Percentiles rank a stretch among this genome's conserved stretches.
Conservation (phyloP, 371 early-diverging fungal genomes). For the Circinella umbellata region DNA sequence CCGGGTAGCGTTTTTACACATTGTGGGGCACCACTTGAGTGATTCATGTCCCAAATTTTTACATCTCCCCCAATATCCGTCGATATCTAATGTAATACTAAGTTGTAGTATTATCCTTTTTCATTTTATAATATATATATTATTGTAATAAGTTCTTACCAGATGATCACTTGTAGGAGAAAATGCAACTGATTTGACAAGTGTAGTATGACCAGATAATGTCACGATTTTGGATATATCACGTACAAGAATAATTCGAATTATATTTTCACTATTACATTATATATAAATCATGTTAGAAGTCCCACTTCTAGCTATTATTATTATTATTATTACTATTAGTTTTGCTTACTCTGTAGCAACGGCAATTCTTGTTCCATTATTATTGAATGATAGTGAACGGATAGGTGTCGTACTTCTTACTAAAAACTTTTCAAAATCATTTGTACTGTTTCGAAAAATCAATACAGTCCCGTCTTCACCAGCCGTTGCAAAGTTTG, state of each 20-base stretch:
- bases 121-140: neutral
- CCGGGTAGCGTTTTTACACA: constrained; percentile 35
- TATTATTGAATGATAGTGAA: constrained; percentile 29
- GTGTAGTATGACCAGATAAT: constrained; percentile 45
- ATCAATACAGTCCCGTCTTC: constrained; percentile 41
- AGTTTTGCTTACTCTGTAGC: constrained; percentile 45
- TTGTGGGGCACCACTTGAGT: constrained; percentile 38
- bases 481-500: constrained; percentile 37
- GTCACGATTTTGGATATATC: constrained; percentile 40
- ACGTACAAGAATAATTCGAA: constrained; percentile 38
- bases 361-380: constrained; percentile 43
- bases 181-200: constrained; percentile 49
- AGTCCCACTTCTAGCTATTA: neutral
- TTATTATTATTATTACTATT: neutral
- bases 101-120: neutral
- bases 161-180: constrained; percentile 48
- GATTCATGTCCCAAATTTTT: constrained; percentile 63
- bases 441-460: constrained; percentile 27
- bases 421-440: constrained; percentile 35
- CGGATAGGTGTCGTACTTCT: constrained; percentile 46
- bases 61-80: constrained; percentile 64
- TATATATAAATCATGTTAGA: neutral
- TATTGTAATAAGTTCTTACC: constrained; percentile 13
- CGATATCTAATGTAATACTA: constrained; percentile 37
- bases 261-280: constrained; percentile 35